Conservation (phyloP, 768 basidiomycete genomes). For the Collybia nuda region DNA sequence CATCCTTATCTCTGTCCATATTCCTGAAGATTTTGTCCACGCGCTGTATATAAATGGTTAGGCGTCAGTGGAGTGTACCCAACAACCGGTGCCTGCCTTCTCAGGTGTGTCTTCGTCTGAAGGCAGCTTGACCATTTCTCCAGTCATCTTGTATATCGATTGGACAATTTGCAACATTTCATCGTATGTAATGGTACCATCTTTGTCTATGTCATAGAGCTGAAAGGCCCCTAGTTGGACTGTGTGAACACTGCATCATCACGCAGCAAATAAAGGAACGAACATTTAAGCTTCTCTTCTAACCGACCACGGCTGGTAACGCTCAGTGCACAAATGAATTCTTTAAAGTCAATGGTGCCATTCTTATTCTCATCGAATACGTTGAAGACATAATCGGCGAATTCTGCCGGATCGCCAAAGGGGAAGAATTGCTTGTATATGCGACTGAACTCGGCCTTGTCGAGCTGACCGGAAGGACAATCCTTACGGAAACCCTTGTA, state of each 20-base stretch:
- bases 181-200: constrained; percentile 96
- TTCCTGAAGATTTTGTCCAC: constrained; percentile 98
- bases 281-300: constrained; percentile 98
- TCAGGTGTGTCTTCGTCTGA: constrained; percentile 99
- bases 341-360: constrained; percentile 98
- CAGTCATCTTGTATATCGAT: constrained; percentile 99
- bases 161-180: constrained; percentile 99
- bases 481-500: constrained; percentile 99
- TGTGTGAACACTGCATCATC: constrained; percentile 11
- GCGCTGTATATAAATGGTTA: constrained; percentile 52
- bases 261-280: constrained; percentile 26
- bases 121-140: constrained; percentile 98
- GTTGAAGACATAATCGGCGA: constrained; percentile 98
- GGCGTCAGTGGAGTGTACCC: constrained; percentile 10
- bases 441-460: constrained; percentile 92
- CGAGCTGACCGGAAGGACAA: constrained; percentile 94
- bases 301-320: constrained; percentile 90
- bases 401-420: constrained; percentile 95
- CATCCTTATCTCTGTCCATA: constrained; percentile 97
- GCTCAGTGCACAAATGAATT: constrained; percentile 97
- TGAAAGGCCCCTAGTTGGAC: constrained; percentile 91
- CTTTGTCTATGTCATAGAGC: constrained; percentile 97
- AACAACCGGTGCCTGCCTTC: constrained; percentile 57
- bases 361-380: constrained; percentile 95
- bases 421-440: constrained; percentile 99